Evolutionary conservation across 768 basidiomycete species (phyloP), one percentile per base, ranked within the genome.

Genomic region (Kwoniella sp.): DNA sequence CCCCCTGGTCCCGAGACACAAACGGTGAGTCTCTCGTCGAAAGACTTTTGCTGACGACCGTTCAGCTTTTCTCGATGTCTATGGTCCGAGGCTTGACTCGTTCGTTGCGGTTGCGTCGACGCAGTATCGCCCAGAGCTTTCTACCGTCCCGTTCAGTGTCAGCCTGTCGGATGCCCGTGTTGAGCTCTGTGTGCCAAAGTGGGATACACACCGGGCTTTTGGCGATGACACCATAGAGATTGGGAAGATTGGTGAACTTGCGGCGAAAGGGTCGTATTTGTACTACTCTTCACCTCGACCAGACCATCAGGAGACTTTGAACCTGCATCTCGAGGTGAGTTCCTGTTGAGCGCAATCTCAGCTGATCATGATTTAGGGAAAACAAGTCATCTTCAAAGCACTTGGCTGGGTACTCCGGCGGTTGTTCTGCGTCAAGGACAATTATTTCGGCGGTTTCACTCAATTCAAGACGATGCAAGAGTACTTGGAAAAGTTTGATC

Each of bases 381-480:
- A 57, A 20, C 56, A 61, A 11, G 71, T 74, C 1, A 69, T 86
- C 9, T 89, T 88, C 82, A 90, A 89, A 77, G 83, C 84, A 1
- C 82, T 92, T 58, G 94, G 93, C 25, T 96, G 94, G 94, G 87
- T 88, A 1, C 86, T 94, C 65, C 87, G 93, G 38, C 88, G 92
- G 74, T 85, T 95, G 69, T 90, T 98, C 87, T 87, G 89, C 45
- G 75, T 96, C 63, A 87, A 90, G 58, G 92, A 95, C 74, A 97
- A 97, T 80, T 98, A 98, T 80, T 87, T 97, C 55, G 95, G 95
- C 12, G 85, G 87, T 4, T 98, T 96, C 81, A 96, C 93, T 1
- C 90, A 95, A 70, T 97, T 94, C 73, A 88, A 89, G 2, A 96
- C 92, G 0, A 83, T 92, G 47, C 86, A 85, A 23, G 95, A 98